phyloP scores from a whole-genome alignment of 177 flowering plant genomes.

The Telopea speciosissima region DNA sequence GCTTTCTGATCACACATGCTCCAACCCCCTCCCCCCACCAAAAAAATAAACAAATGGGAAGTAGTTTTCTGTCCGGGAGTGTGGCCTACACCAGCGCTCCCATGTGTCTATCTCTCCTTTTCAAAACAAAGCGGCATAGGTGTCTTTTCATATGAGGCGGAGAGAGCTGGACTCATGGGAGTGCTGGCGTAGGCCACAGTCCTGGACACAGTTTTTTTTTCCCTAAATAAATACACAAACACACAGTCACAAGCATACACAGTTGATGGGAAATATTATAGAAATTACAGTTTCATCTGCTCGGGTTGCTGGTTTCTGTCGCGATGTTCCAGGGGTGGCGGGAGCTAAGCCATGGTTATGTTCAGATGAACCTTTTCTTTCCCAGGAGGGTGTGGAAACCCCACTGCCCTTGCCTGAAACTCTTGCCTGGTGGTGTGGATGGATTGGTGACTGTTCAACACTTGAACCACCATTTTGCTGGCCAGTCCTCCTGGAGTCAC shows the following conservation, averaged over 20 bases:
- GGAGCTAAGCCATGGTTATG: constrained; percentile 30
- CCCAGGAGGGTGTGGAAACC: constrained; percentile 38
- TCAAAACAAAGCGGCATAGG: no score
- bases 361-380: constrained; percentile 28
- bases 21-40: background rate
- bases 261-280: background rate
- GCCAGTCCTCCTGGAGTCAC: constrained; percentile 24
- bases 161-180: no score
- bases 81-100: no score
- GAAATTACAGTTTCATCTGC: constrained; percentile 43
- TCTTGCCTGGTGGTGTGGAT: constrained; percentile 35
- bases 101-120: no score
- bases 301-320: constrained; percentile 29
- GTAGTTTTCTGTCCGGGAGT: no score
- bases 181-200: no score
- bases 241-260: no score
- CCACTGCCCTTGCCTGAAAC: constrained; percentile 28
- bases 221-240: no score
- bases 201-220: no score
- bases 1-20: background rate
- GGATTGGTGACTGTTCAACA: constrained; percentile 46
- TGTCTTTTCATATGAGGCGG: no score
- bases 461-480: constrained; percentile 36
- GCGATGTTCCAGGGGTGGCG: constrained; percentile 43
- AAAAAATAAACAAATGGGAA: no score